Percentiles rank a stretch among this genome's conserved stretches.
phyloP scores from a whole-genome alignment of 1,284 basidiomycete species.

The Fomitopsis schrenkii region DNA sequence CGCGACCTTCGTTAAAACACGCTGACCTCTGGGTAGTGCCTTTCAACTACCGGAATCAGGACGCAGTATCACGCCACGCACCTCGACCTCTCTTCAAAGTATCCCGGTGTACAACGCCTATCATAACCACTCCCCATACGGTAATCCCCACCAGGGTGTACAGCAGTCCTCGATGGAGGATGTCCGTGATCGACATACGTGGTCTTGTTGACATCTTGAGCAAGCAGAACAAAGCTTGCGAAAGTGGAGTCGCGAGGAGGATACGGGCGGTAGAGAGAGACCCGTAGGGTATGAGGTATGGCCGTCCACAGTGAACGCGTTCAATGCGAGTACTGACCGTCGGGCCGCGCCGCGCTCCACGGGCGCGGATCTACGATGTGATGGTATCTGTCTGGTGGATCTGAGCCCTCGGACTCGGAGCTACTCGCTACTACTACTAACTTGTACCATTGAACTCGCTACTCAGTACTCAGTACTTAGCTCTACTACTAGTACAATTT shows the following conservation, averaged over 20 bases:
- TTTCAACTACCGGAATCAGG: background rate
- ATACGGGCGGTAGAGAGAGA: too few species aligned
- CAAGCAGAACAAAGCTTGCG: background rate
- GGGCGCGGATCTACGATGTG: background rate
- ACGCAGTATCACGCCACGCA: slow-evolving; percentile 7
- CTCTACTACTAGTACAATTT: too few species aligned
- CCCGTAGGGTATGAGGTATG: too few species aligned
- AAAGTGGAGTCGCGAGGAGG: background rate
- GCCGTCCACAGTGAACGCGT: too few species aligned
- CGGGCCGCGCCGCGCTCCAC: background rate
- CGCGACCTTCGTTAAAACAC: background rate
- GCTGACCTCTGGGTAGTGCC: slow-evolving; percentile 2
- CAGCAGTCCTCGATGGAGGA: slow-evolving; percentile 24
- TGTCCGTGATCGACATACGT: slow-evolving; percentile 19
- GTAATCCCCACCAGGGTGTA: slow-evolving; percentile 25
- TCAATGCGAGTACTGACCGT: too few species aligned
- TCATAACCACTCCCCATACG: slow-evolving; percentile 27
- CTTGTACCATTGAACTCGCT: too few species aligned
- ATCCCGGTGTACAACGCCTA: slow-evolving; percentile 26
- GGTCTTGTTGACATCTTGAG: slow-evolving; percentile 14
- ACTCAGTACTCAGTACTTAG: too few species aligned
- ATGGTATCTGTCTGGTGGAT: background rate
- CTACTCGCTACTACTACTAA: too few species aligned
- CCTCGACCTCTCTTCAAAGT: slow-evolving; percentile 25
- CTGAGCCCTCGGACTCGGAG: background rate